These are phyloP conservation scores for Xylariales sp. DNA, from an alignment of 2,329 filamentous ascomycete species.

Conservation along the genomic window DNA sequence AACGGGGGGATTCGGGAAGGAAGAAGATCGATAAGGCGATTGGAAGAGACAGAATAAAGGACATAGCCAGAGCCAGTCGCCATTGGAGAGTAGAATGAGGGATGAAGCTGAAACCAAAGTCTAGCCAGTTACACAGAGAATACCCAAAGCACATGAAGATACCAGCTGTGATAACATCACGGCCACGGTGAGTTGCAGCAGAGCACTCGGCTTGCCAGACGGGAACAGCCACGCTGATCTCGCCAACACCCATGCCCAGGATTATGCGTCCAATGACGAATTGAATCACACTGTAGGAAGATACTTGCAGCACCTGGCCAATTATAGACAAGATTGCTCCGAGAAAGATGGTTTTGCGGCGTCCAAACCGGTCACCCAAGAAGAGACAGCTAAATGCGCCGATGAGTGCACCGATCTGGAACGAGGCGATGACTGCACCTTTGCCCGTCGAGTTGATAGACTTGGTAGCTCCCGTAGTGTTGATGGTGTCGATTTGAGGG, in stretches of 20 bases:
- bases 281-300: conserved; percentile 32
- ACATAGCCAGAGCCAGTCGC: conserved; percentile 29
- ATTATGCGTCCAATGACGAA: conserved; percentile 36
- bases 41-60: conserved; percentile 19
- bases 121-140: conserved; percentile 38
- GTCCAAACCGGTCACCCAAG: conserved; percentile 33
- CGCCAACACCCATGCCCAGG: conserved; percentile 32
- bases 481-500: conserved; percentile 31
- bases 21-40: conserved; percentile 23
- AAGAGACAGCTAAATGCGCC: conserved; percentile 30
- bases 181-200: conserved; percentile 35
- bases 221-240: conserved; percentile 33
- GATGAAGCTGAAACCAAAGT: conserved; percentile 35
- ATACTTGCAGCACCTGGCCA: conserved; percentile 34
- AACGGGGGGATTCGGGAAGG: conserved; percentile 30
- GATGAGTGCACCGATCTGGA: conserved; percentile 31
- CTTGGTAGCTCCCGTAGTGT: conserved; percentile 23
- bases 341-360: conserved; percentile 33
- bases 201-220: conserved; percentile 35
- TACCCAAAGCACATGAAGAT: conserved; percentile 30
- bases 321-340: conserved; percentile 33
- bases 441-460: conserved; percentile 28
- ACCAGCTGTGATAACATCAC: conserved; percentile 31
- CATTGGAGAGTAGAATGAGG: conserved; percentile 21
- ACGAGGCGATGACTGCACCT: conserved; percentile 30